These are phyloP conservation scores for Rubus idaeus DNA, from an alignment of 306 rosid species.

Conservation along the genomic window DNA sequence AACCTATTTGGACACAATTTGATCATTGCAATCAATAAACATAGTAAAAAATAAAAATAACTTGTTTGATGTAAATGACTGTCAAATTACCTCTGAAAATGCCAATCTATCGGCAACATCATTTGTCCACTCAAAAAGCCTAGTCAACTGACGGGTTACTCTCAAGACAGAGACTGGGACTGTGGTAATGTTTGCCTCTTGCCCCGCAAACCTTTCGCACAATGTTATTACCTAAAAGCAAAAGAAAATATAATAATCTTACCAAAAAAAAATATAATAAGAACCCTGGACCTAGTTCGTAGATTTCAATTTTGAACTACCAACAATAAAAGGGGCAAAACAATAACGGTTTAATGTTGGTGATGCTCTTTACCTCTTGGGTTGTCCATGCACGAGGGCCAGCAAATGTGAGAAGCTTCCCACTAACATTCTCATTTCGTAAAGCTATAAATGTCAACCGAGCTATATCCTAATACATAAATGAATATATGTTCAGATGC, in stretches of 20 bases:
- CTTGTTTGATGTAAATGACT: background rate
- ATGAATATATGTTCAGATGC: constrained; percentile 5
- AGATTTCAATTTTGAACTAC: background rate
- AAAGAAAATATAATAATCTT: constrained; percentile 9
- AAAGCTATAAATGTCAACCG: constrained; percentile 80
- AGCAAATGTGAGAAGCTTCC: constrained; percentile 86
- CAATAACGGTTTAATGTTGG: background rate
- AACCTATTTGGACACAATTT: background rate
- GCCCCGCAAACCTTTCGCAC: constrained; percentile 99
- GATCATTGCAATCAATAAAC: background rate
- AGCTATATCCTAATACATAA: constrained; percentile 69
- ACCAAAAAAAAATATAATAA: constrained; percentile 13
- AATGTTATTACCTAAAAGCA: constrained; percentile 72
- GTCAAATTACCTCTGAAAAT: constrained; percentile 74
- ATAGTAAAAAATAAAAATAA: background rate
- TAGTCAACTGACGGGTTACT: constrained; percentile 82
- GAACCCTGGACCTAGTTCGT: background rate
- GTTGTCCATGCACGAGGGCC: constrained; percentile 99
- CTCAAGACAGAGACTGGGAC: constrained; percentile 93
- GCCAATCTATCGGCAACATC: constrained; percentile 98
- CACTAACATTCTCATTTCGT: constrained; percentile 71
- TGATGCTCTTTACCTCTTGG: constrained; percentile 62
- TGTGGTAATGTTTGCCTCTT: constrained; percentile 90
- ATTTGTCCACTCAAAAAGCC: constrained; percentile 89
- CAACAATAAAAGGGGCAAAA: no score